Evolutionary conservation across 169 alveolate species (phyloP).

Genomic region (Amoebophrya sp.): DNA sequence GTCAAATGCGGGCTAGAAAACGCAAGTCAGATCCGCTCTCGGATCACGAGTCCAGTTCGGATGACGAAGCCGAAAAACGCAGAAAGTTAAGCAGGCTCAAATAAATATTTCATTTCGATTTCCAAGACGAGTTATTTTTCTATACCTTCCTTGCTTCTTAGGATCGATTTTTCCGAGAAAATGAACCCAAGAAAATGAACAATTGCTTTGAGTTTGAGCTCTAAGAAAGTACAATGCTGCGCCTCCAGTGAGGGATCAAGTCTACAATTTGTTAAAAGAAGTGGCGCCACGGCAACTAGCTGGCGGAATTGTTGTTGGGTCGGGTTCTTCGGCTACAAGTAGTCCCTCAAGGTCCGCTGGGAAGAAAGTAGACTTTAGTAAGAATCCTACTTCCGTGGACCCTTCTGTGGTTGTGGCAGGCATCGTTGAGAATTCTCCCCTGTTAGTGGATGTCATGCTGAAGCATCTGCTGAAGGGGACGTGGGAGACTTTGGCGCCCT

Average conservation of each 20-base stretch:
- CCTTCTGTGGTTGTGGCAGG: neutral
- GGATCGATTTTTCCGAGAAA: too few relatives aligned
- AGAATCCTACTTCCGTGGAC: too few relatives aligned
- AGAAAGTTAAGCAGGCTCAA: too few relatives aligned
- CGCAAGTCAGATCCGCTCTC: neutral
- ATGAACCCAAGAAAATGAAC: too few relatives aligned
- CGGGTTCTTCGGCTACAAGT: too few relatives aligned
- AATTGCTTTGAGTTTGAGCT: too few relatives aligned
- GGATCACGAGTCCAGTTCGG: neutral
- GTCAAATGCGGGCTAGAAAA: neutral
- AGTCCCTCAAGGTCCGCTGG: too few relatives aligned
- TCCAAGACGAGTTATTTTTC: too few relatives aligned
- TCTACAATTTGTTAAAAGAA: conserved; percentile 1
- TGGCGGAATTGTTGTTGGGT: too few relatives aligned
- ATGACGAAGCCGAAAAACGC: neutral
- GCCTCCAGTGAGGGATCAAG: neutral
- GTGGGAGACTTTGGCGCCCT: neutral
- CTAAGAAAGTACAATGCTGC: conserved; percentile 22
- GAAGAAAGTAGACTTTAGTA: too few relatives aligned
- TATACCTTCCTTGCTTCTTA: too few relatives aligned
- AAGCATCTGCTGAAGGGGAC: neutral
- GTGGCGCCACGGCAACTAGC: neutral
- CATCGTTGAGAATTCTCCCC: neutral
- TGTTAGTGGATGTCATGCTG: neutral
- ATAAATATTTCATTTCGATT: too few relatives aligned